phyloP scores from a whole-genome alignment of 176 grass and related monocot genomes.

The Dactylis glomerata region DNA sequence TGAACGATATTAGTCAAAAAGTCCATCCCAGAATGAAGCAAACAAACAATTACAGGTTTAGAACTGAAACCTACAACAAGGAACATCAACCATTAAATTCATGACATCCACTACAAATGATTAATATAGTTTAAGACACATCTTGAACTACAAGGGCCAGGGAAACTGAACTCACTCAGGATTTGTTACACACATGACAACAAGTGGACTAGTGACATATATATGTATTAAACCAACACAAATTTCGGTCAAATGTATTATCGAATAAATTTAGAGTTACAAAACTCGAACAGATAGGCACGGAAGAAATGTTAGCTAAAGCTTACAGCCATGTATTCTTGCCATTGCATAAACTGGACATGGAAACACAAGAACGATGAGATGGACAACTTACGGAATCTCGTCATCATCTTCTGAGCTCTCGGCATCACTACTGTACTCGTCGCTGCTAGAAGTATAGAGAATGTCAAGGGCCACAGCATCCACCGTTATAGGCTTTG shows the following conservation, averaged over 20 bases:
- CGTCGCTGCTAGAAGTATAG: slow-evolving; percentile 74
- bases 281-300: not conserved
- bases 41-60: not conserved
- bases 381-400: slow-evolving; percentile 43
- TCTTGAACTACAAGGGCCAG: not conserved
- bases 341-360: not conserved
- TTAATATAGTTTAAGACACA: not conserved
- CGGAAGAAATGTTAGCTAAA: not conserved
- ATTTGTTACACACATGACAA: not conserved
- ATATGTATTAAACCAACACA: not conserved
- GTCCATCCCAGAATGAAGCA: not conserved
- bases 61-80: not conserved
- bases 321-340: not conserved
- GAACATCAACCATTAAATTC: slow-evolving; percentile 1
- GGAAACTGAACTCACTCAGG: not conserved
- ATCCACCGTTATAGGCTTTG: slow-evolving; percentile 53
- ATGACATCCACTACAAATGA: not conserved
- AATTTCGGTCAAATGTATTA: not conserved
- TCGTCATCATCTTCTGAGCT: slow-evolving; percentile 98
- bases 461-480: slow-evolving; percentile 83
- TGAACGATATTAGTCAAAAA: slow-evolving; percentile 1
- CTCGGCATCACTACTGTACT: slow-evolving; percentile 77
- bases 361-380: slow-evolving; percentile 15
- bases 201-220: not conserved
- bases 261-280: not conserved